Evolutionary conservation across 805 yeast genomes (phyloP), one percentile per base, ranked within the genome.

Genomic region (Kazachstania taianensis): DNA sequence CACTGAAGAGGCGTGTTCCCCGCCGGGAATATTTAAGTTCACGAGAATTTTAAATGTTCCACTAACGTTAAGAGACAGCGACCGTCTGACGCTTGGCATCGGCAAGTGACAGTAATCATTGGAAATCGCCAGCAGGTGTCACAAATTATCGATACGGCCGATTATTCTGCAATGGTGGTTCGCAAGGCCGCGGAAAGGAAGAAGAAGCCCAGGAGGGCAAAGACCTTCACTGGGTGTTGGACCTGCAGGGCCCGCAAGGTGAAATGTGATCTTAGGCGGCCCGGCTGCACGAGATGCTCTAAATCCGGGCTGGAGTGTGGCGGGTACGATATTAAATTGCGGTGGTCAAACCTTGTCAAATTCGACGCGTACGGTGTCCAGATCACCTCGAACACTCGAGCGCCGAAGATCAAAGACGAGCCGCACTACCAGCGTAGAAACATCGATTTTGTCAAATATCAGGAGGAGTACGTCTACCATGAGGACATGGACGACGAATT

Each of bases 211-310:
- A 38, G 59, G 41, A 60, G 77, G 39, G 70, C 73, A 7, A 86
- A 85, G 52, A 77, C 92, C 0, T 85, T 83, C 51, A 76, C 82
- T 0, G 96, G 95, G 1, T 86, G 96, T 53, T 83, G 83, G 65
- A 82, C 94, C 0, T 85, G 96, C 50, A 67, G 95, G 30, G 63
- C 78, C 12, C 59, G 95, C 30, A 81, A 84, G 55, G 78, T 85
- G 32, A 76, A 81, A 39, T 86, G 96, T 57, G 94, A 84, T 53
- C 62, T 81, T 38, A 63, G 67, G 12, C 70, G 68, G 43, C 96
- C 96, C 0, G 53, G 61, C 10, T 86, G 96, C 57, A 52, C 57
- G n/a, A 68, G 81, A 39, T 86, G 96, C 55, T 63, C 64, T 28
- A 77, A 75, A 48, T 69, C 83, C 1, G 76, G 79, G 0, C 53